Evolutionary conservation across 805 yeast genomes (phyloP).

Genomic region (Suhomyces vadensis): DNA sequence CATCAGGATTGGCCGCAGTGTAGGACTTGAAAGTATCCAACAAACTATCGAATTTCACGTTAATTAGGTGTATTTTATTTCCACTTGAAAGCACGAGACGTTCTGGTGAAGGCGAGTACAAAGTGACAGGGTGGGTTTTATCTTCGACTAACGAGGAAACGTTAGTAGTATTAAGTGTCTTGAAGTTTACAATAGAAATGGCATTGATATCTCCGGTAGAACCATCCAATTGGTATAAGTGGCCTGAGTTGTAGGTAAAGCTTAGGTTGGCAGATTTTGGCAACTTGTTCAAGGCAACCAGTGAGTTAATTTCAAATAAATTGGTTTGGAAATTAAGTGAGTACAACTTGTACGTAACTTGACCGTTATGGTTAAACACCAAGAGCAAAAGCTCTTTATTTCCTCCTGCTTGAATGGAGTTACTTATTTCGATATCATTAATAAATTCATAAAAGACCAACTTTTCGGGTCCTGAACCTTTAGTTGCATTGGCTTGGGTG

Average conservation of each 20-base stretch:
- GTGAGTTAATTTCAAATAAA: constrained; percentile 25
- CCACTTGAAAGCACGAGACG: constrained; percentile 46
- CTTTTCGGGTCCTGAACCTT: constrained; percentile 21
- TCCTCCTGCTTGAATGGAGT: constrained; percentile 14
- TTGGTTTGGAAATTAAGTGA: constrained; percentile 22
- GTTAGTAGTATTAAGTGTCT: constrained; percentile 19
- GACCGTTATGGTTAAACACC: constrained; percentile 12
- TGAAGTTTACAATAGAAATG: constrained; percentile 26
- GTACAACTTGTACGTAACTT: constrained; percentile 24
- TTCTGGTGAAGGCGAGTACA: constrained; percentile 44
- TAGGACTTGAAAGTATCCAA: constrained; percentile 28
- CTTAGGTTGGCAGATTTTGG: constrained; percentile 6
- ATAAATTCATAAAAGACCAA: constrained; percentile 34
- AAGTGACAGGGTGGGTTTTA: constrained; percentile 23
- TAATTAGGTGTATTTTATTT: constrained; percentile 44
- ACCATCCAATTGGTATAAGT: constrained; percentile 25
- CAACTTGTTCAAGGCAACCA: neutral
- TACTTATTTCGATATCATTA: constrained; percentile 22
- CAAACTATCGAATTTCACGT: constrained; percentile 45
- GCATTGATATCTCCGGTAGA: constrained; percentile 18
- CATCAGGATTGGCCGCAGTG: constrained; percentile 21
- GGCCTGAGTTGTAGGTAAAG: constrained; percentile 28
- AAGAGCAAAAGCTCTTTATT: constrained; percentile 28
- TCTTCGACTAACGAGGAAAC: constrained; percentile 18
- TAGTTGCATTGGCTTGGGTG: constrained; percentile 6